Evolutionary conservation across 2,329 filamentous ascomycete species (phyloP).

Genomic region (Phialophora macrospora): DNA sequence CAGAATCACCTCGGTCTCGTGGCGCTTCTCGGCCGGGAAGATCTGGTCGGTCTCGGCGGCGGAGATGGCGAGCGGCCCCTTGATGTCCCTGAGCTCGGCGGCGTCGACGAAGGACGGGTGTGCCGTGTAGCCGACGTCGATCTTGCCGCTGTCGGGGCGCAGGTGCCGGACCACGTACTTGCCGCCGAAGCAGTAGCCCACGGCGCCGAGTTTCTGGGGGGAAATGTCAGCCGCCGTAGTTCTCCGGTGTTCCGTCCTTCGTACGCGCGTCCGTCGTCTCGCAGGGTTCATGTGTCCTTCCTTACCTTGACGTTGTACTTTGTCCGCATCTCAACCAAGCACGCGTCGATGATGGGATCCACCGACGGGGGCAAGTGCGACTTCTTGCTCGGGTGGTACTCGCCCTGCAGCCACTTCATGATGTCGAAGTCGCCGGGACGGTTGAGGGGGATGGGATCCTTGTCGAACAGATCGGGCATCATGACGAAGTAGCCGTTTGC

Average conservation of each 20-base stretch:
- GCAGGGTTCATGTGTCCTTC: not conserved
- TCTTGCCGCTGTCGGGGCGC: conserved; percentile 59
- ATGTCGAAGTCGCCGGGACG: conserved; percentile 57
- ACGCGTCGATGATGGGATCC: conserved; percentile 59
- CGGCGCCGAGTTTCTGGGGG: conserved; percentile 40
- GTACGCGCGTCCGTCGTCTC: not conserved
- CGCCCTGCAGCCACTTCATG: conserved; percentile 54
- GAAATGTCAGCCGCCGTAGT: conserved; percentile 13
- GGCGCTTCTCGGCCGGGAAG: conserved; percentile 67
- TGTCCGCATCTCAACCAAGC: conserved; percentile 48
- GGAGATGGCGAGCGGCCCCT: conserved; percentile 71
- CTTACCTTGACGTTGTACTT: conserved; percentile 40
- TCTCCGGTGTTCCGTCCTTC: not conserved
- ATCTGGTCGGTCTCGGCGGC: conserved; percentile 67
- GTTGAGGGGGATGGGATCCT: conserved; percentile 63
- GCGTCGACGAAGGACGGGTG: conserved; percentile 77
- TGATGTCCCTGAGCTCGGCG: conserved; percentile 68
- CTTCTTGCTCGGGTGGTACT: conserved; percentile 36
- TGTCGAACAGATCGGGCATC: conserved; percentile 71
- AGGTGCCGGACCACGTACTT: conserved; percentile 73
- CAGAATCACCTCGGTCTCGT: conserved; percentile 69
- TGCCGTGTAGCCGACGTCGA: conserved; percentile 73
- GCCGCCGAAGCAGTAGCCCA: conserved; percentile 42
- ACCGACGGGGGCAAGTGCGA: conserved; percentile 51
- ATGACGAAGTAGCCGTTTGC: conserved; percentile 72